Evolutionary conservation across 331 rosid genomes (phyloP), one percentile per base, ranked within the genome.

Genomic region (Cydonia oblonga): DNA sequence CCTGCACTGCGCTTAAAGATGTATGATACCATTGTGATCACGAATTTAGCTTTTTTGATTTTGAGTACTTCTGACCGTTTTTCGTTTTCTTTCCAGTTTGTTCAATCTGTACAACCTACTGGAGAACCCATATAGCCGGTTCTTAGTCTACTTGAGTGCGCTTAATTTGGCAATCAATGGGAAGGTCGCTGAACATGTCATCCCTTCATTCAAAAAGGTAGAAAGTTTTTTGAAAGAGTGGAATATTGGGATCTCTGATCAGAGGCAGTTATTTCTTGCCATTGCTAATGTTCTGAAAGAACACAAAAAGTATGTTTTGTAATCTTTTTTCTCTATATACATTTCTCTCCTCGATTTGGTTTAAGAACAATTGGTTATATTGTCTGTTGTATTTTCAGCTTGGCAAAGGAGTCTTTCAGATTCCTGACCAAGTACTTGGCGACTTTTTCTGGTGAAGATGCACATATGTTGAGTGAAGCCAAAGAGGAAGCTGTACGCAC

Each of bases 201-300:
- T 91, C 44, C 96, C 92, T 65, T 86, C 99, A 38, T 87, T 91
- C 73, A 82, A 82, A 77, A 88, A 84, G 79, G 88, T 88, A 9
- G 99, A 95, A 35, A 87, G 86, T 83, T 91, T 89, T 78, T 84
- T 91, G 90, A 91, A 89, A 82, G 97, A 95, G 79, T 91, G 96
- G 99, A 84, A 86, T 83, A 72, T 95, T 77, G 97, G 93, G 74
- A 64, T 82, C 52, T 77, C 74, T 20, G 97, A 95, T 54, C 87
- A 87, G 78, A 87, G 96, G 56, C 86, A 80, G 44, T 88, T 95
- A 69, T 89, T 87, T 79, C 96, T 91, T 22, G 26, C 89, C 51
- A 73, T 91, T 68, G 82, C 97, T 61, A 85, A 87, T 85, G 87
- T 95, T 81, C 81, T 95, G 81, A 89, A 81, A 76, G 97, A 91